Evolutionary conservation across 345 rosid genomes (phyloP).

Genomic region (Dipteronia dyeriana): DNA sequence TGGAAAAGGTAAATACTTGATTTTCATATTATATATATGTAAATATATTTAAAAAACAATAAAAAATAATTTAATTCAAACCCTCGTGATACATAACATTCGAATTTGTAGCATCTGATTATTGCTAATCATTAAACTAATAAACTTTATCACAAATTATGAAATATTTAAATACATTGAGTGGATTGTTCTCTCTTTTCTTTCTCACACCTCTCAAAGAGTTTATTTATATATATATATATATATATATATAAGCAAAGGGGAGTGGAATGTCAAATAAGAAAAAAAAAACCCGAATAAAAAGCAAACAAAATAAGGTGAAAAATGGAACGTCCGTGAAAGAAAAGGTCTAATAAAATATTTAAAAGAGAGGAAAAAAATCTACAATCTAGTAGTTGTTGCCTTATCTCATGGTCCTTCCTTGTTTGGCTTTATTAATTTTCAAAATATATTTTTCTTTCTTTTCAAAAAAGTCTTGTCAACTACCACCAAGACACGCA

Average conservation of each 20-base stretch:
- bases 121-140: neutral
- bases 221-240: too few relatives aligned
- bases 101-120: neutral
- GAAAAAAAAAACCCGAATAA: constrained; percentile 19
- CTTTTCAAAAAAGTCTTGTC: constrained; percentile 56
- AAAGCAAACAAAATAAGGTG: constrained; percentile 11
- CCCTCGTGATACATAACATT: neutral
- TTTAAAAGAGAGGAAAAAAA: constrained; percentile 13
- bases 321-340: constrained; percentile 31
- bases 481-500: constrained; percentile 51
- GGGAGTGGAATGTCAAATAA: constrained; percentile 5
- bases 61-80: neutral
- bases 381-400: constrained; percentile 20
- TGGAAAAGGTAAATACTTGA: neutral
- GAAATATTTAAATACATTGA: neutral
- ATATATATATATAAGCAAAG: constrained; percentile 2
- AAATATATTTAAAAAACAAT: neutral
- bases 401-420: constrained; percentile 45
- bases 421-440: constrained; percentile 39
- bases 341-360: constrained; percentile 23
- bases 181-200: neutral
- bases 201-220: neutral
- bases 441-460: constrained; percentile 37
- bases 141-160: neutral
- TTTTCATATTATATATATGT: too few relatives aligned